phyloP scores from a whole-genome alignment of 225 moss, liverwort and hornwort genomes.

The Sphagnum tenellum region DNA sequence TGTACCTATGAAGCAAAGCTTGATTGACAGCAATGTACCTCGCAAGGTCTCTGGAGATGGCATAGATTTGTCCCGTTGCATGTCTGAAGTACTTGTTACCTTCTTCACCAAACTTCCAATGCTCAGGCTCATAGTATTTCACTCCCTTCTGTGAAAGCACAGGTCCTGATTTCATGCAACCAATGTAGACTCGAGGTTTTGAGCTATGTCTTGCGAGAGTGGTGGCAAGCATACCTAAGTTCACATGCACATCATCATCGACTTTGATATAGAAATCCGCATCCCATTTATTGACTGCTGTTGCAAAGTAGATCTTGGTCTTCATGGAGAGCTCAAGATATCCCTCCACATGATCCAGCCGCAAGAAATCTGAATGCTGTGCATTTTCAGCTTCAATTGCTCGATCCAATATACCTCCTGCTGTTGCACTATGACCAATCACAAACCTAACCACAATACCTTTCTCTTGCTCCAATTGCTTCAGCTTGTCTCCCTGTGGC shows the following conservation, averaged over 20 bases:
- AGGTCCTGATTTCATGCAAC: slow-evolving; percentile 64
- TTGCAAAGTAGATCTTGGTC: slow-evolving; percentile 43
- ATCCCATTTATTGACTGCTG: slow-evolving; percentile 64
- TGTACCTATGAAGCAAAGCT: slow-evolving; percentile 54
- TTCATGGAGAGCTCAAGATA: slow-evolving; percentile 44
- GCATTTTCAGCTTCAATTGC: slow-evolving; percentile 17
- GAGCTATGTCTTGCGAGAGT: slow-evolving; percentile 34
- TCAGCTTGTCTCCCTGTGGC: slow-evolving; percentile 21
- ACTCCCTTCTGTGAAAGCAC: slow-evolving; percentile 15
- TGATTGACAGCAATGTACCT: slow-evolving; percentile 61
- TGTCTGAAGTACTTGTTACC: slow-evolving; percentile 56
- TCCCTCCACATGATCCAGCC: slow-evolving; percentile 55
- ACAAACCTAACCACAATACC: slow-evolving; percentile 22
- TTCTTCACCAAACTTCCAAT: slow-evolving; percentile 76
- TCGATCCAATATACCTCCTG: slow-evolving; percentile 19
- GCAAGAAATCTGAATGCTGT: slow-evolving; percentile 18
- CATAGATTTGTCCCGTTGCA: slow-evolving; percentile 62
- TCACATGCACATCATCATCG: slow-evolving; percentile 64
- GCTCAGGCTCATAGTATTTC: slow-evolving; percentile 67
- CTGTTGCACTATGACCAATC: slow-evolving; percentile 20
- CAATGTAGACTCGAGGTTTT: slow-evolving; percentile 49
- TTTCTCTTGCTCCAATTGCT: slow-evolving; percentile 18
- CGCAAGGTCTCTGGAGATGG: slow-evolving; percentile 56
- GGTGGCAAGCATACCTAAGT: slow-evolving; percentile 45
- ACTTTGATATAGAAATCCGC: slow-evolving; percentile 74